A percentile compares a stretch with the other conserved stretches of the same genome.
Conservation (phyloP, 306 rosid species). For the Corylus avellana region DNA sequence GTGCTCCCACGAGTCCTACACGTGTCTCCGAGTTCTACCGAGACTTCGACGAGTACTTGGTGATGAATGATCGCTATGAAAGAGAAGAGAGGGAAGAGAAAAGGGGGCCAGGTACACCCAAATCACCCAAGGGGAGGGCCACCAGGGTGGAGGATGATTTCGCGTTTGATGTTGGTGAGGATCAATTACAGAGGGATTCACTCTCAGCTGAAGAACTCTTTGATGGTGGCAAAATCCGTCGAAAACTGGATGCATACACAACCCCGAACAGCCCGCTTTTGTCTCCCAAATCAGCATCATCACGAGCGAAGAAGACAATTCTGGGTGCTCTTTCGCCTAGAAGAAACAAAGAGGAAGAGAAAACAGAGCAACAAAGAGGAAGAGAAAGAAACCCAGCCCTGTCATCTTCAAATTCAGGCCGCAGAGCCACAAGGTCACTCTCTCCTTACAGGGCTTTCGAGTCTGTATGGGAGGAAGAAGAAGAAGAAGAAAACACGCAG, state of each 20-base stretch:
- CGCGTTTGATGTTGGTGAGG: conserved; percentile 53
- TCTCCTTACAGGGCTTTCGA: conserved; percentile 65
- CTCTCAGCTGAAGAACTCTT: conserved; percentile 88
- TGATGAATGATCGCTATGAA: background rate
- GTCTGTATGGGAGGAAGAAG: conserved; percentile 49
- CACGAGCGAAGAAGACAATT: conserved; percentile 35
- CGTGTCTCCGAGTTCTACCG: conserved; percentile 46
- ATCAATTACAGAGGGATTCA: conserved; percentile 35
- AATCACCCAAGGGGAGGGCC: background rate
- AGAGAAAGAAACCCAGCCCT: conserved; percentile 41
- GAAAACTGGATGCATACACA: background rate
- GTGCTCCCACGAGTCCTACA: conserved; percentile 81
- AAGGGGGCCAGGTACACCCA: conserved; percentile 3
- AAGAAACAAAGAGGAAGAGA: conserved; percentile 29
- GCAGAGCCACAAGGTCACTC: conserved; percentile 62
- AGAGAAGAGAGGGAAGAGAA: background rate
- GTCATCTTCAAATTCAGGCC: conserved; percentile 37
- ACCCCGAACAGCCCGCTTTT: conserved; percentile 26
- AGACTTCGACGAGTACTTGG: conserved; percentile 40
- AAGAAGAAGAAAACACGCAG: conserved; percentile 20
- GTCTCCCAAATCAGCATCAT: conserved; percentile 27
- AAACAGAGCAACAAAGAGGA: conserved; percentile 47
- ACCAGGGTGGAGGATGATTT: conserved; percentile 37
- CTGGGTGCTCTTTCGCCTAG: conserved; percentile 38
- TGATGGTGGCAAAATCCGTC: conserved; percentile 59